These are phyloP conservation scores for Pythium aphanidermatum DNA, from an alignment of 352 stramenopile species.

Conservation along the genomic window DNA sequence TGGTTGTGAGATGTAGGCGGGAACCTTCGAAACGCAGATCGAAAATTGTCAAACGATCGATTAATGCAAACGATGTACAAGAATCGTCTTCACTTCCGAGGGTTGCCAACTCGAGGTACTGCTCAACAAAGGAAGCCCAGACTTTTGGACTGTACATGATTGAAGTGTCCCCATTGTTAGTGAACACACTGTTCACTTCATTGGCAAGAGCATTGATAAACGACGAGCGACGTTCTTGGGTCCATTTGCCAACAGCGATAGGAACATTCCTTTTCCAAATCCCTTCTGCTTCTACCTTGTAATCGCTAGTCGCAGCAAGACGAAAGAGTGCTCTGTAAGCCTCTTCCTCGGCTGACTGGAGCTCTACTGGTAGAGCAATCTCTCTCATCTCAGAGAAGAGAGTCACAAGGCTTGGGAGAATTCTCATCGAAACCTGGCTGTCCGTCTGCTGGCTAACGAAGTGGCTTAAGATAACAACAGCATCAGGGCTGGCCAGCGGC, in stretches of 20 bases:
- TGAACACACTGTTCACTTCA: constrained; percentile 36
- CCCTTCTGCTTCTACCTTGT: constrained; percentile 35
- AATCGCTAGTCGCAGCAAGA: constrained; percentile 41
- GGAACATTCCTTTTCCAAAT: constrained; percentile 42
- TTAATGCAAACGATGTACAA: constrained; percentile 10
- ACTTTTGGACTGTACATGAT: constrained; percentile 11
- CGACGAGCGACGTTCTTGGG: constrained; percentile 15
- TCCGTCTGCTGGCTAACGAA: constrained; percentile 48
- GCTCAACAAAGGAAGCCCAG: constrained; percentile 17
- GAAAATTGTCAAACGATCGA: constrained; percentile 23
- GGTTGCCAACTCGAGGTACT: constrained; percentile 13
- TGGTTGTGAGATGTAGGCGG: constrained; percentile 47
- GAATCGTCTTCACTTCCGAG: neutral
- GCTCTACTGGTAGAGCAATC: constrained; percentile 32
- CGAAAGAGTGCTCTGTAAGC: constrained; percentile 57
- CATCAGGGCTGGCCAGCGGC: constrained; percentile 60
- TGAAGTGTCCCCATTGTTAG: neutral
- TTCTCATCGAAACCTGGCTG: constrained; percentile 40
- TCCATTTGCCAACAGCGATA: constrained; percentile 38
- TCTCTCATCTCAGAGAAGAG: constrained; percentile 42
- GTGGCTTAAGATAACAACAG: constrained; percentile 66
- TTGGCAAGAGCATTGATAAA: constrained; percentile 46
- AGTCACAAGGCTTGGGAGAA: constrained; percentile 49
- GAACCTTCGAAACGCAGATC: constrained; percentile 25
- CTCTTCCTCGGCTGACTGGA: constrained; percentile 47